Evolutionary conservation across 345 rosid genomes (phyloP).

Genomic region (Acer negundo): DNA sequence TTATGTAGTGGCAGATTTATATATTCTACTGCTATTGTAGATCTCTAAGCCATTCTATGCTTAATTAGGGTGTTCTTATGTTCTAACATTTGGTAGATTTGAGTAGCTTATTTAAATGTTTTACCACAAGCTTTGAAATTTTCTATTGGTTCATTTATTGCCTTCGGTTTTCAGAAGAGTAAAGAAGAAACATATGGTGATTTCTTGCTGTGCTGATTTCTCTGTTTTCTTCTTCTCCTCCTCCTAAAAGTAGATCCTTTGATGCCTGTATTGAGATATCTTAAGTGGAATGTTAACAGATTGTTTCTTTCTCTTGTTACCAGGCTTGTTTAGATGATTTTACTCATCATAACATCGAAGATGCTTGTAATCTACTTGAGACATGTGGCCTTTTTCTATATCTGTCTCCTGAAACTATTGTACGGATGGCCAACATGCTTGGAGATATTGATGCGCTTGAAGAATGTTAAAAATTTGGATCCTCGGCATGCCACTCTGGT

Average conservation of each 20-base stretch:
- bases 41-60: background rate
- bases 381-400: constrained; percentile 98
- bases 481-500: constrained; percentile 98
- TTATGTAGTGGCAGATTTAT: background rate
- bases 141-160: background rate
- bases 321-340: constrained; percentile 99
- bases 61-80: background rate
- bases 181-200: background rate
- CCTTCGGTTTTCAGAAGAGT: background rate
- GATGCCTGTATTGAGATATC: constrained; percentile 1
- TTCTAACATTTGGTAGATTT: background rate
- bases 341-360: constrained; percentile 98
- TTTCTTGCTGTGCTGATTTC: background rate
- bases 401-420: constrained; percentile 93
- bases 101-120: background rate
- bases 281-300: constrained; percentile 13
- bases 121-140: background rate
- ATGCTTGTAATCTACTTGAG: constrained; percentile 98
- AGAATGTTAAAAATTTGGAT: constrained; percentile 98
- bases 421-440: constrained; percentile 96
- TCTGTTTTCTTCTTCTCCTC: background rate
- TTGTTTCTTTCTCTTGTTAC: constrained; percentile 13
- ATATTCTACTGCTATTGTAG: background rate
- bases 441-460: constrained; percentile 99
- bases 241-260: background rate